phyloP scores from a whole-genome alignment of 2,329 filamentous ascomycete genomes.

The Xylariaceae sp. region DNA sequence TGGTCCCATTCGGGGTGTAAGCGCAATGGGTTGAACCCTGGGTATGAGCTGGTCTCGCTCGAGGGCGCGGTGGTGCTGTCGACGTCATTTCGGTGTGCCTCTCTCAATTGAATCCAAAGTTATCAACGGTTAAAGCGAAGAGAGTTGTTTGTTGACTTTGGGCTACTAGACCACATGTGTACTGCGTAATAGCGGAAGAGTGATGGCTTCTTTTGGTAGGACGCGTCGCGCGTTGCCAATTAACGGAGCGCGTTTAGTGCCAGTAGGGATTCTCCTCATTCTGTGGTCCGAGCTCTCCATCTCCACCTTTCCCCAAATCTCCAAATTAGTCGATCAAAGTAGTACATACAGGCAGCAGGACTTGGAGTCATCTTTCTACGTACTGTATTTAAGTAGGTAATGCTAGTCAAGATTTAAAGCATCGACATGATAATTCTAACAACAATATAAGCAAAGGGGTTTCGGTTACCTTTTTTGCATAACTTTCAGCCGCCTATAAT shows the following conservation, averaged over 20 bases:
- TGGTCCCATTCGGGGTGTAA: constrained; percentile 86
- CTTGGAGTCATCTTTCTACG: neutral
- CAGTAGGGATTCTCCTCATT: constrained; percentile 19
- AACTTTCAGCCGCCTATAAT: too few species aligned
- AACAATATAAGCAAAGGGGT: constrained; percentile 11
- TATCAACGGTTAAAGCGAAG: constrained; percentile 2
- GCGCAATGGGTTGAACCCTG: constrained; percentile 83
- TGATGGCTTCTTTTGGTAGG: constrained; percentile 3
- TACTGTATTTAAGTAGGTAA: too few species aligned
- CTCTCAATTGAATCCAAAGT: constrained; percentile 1
- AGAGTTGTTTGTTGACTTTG: neutral
- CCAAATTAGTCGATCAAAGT: constrained; percentile 10
- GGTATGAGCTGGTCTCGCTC: constrained; percentile 74
- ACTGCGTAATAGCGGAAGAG: neutral
- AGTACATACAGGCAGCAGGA: constrained; percentile 5
- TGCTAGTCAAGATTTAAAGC: neutral
- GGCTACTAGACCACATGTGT: neutral
- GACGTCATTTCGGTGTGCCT: constrained; percentile 40
- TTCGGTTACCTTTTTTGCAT: constrained; percentile 11
- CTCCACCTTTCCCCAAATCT: constrained; percentile 20
- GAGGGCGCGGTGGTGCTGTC: constrained; percentile 51
- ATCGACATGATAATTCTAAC: constrained; percentile 3
- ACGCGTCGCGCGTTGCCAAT: constrained; percentile 25
- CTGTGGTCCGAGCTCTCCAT: constrained; percentile 1
- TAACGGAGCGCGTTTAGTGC: constrained; percentile 16